Percentiles rank a stretch among this genome's conserved stretches.
phyloP scores from a whole-genome alignment of 2,329 filamentous ascomycete genomes.

The Sclerotinia borealis region DNA sequence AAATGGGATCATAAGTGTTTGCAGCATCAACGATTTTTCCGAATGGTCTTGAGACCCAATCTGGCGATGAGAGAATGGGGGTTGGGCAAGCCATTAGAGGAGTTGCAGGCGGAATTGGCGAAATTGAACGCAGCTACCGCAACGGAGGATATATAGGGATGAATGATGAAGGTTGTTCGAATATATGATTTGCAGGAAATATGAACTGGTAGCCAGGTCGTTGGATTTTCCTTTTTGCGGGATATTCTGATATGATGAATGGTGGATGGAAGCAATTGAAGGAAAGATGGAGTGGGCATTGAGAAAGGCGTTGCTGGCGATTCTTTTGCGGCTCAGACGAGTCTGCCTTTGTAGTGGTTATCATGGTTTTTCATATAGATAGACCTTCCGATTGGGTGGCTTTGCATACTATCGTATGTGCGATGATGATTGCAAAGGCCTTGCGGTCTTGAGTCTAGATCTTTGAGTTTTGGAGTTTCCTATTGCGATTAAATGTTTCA shows the following conservation, averaged over 20 bases:
- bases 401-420: background rate
- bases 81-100: conserved; percentile 3
- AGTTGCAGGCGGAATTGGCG: background rate
- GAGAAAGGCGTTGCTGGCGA: background rate
- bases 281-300: background rate
- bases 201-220: background rate
- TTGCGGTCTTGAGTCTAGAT: background rate
- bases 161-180: background rate
- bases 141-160: background rate
- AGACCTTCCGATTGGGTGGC: background rate
- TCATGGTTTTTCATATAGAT: background rate
- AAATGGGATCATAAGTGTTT: conserved; percentile 29
- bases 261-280: background rate
- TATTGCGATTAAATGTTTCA: background rate
- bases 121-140: background rate
- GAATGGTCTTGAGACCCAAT: conserved; percentile 26
- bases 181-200: background rate
- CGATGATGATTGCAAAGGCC: background rate
- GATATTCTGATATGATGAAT: background rate
- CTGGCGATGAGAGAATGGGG: conserved; percentile 17
- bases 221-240: background rate
- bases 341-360: background rate
- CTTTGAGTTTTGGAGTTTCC: background rate
- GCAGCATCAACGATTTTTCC: conserved; percentile 23
- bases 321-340: conserved; percentile 1